A percentile compares a stretch with the other conserved stretches of the same genome.
Evolutionary conservation across 139 green algal genomes (phyloP).

Genomic region (Chlamydomonas sp.): DNA sequence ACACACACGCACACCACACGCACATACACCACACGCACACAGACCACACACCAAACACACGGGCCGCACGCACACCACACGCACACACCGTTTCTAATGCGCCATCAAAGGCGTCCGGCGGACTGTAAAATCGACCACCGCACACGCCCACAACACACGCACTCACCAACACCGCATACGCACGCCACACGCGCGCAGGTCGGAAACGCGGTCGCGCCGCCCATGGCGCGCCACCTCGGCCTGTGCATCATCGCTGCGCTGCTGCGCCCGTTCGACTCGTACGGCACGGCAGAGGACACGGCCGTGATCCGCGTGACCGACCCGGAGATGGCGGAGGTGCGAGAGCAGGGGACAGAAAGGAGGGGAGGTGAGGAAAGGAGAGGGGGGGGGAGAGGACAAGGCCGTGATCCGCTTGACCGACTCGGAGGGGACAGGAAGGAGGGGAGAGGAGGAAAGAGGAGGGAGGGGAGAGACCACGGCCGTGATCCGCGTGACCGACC

Average conservation of each 20-base stretch:
- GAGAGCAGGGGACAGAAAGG: background rate
- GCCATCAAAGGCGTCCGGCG: no score
- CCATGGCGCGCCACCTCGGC: conserved; percentile 54
- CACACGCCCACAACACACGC: no score
- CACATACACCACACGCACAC: no score
- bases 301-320: conserved; percentile 10
- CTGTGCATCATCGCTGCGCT: conserved; percentile 50
- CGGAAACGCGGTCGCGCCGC: conserved; percentile 66
- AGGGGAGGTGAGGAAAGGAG: background rate
- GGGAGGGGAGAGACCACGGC: conserved; percentile 3
- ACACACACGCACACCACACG: no score
- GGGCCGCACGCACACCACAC: no score
- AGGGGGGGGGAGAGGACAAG: no score
- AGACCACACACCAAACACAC: no score
- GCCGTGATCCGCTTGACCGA: no score
- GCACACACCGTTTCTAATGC: no score
- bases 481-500: conserved; percentile 13
- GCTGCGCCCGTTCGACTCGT: background rate
- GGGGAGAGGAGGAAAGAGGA: no score
- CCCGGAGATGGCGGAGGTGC: conserved; percentile 9
- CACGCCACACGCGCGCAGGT: conserved; percentile 37
- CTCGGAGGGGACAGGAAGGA: no score
- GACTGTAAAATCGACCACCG: no score
- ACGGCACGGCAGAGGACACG: conserved; percentile 6
- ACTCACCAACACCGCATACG: background rate